Base-by-base conservation (phyloP, 2,329 filamentous ascomycete species). In the Xylariaceae sp. region DNA sequence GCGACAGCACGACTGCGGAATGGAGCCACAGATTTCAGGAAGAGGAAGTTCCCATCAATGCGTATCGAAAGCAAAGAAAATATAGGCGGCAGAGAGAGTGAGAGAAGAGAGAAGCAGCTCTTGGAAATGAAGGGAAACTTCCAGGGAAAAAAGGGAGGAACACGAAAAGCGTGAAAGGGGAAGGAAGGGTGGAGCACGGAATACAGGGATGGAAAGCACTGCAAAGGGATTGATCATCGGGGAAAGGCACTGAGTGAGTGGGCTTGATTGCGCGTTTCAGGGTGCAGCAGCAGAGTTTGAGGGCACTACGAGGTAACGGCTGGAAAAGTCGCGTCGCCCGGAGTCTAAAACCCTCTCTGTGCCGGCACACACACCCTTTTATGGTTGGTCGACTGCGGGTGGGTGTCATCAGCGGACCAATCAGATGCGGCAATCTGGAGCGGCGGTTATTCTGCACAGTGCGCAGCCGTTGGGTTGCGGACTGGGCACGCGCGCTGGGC, bases 261-360 rank as follows among this genome's bases (percentile, higher is more conserved):
- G 61, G 61, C 63, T 53, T 62, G 65, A 62, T 63, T 66, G 60
- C 62, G 66, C 65, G 68, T 70, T 70, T 70, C 67, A 70, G 67
- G 65, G 66, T 64, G 65, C 62, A 65, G 23, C 23, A 30, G 23
- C 23, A 64, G 61, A 55, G 64, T 57, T 64, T 59, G 62, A 63
- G 62, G 61, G 42, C 42, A 45, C 42, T 64, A 63, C 64, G 56
- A 49, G 47, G n/a, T 49, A 49, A 23, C 49, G 4, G 13, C 37
- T 42, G 37, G 37, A 9, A 9, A 9, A 42, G 23, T 45, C 13
- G 42, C 30, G 23, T 42, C 11, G 58, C 65, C 66, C 64, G 67
- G 66, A 30, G 67, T 69, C 66, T 66, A 66, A 70, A 68, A 67
- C 62, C 56, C 62, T 62, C 51, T 63, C 58, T 53, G 59, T 30